Conservation (phyloP, 495 filamentous ascomycete genomes). For the Parathielavia appendiculata region DNA sequence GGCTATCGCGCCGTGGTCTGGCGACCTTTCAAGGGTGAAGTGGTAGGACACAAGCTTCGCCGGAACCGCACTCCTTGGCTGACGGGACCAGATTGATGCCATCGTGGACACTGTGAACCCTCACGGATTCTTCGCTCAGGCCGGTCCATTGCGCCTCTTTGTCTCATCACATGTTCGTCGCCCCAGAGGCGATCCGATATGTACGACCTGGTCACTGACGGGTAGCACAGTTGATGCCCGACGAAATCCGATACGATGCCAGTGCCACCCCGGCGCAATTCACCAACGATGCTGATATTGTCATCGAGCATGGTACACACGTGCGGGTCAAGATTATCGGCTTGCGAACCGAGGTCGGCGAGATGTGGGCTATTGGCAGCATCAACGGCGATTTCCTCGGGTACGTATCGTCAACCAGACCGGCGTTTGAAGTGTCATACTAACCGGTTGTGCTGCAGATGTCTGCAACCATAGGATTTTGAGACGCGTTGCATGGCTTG, state of each 20-base stretch:
- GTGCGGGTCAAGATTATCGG: slow-evolving; percentile 91
- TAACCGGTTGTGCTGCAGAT: slow-evolving; percentile 5
- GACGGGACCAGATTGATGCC: slow-evolving; percentile 70
- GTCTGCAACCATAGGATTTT: slow-evolving; percentile 14
- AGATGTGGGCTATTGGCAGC: slow-evolving; percentile 93
- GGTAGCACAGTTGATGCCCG: slow-evolving; percentile 69
- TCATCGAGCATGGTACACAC: slow-evolving; percentile 89
- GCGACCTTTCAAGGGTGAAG: slow-evolving; percentile 94
- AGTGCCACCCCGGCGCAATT: slow-evolving; percentile 83
- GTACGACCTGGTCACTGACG: slow-evolving; percentile 11
- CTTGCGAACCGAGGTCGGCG: slow-evolving; percentile 81
- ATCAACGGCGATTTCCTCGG: slow-evolving; percentile 81
- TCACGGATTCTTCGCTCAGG: slow-evolving; percentile 87
- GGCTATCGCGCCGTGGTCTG: slow-evolving; percentile 94
- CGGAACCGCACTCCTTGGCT: not conserved
- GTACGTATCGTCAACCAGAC: slow-evolving; percentile 24
- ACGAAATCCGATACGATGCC: slow-evolving; percentile 86
- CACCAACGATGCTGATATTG: slow-evolving; percentile 81
- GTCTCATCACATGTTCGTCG: slow-evolving; percentile 75
- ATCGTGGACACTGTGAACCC: slow-evolving; percentile 84
- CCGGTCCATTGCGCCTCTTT: slow-evolving; percentile 82
- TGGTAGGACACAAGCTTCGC: slow-evolving; percentile 54
- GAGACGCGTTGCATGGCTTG: not conserved
- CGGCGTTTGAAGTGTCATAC: not conserved
- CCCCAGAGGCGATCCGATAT: not conserved